Evolutionary conservation across 2,329 filamentous ascomycete species (phyloP).

Genomic region (Fusarium sp.): DNA sequence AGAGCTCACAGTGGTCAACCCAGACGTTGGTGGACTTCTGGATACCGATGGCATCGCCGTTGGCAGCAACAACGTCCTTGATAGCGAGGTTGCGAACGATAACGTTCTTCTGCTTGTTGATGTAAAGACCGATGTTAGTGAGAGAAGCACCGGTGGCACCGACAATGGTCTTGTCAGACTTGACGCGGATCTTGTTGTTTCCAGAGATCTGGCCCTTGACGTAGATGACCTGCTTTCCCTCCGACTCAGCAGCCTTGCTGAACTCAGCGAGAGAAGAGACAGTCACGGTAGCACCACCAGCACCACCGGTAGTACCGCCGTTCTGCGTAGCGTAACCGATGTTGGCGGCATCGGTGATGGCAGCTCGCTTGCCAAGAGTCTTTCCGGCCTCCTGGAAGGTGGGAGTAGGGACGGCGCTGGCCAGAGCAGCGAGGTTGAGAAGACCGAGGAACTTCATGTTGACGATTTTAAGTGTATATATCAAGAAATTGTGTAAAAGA

Average conservation of each 20-base stretch:
- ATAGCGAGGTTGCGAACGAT: conserved; percentile 73
- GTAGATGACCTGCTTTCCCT: conserved; percentile 56
- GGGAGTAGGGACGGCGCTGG: conserved; percentile 48
- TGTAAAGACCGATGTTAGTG: conserved; percentile 62
- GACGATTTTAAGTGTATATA: conserved; percentile 1
- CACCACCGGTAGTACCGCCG: conserved; percentile 61
- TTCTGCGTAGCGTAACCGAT: conserved; percentile 53
- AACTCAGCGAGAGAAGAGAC: conserved; percentile 57
- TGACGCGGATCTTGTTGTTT: conserved; percentile 54
- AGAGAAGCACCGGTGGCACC: conserved; percentile 54
- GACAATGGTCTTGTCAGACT: conserved; percentile 60
- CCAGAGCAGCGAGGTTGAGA: conserved; percentile 48
- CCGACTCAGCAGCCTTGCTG: conserved; percentile 59
- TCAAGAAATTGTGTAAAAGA: neutral
- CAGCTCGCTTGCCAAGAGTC: conserved; percentile 50
- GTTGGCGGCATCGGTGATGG: conserved; percentile 52
- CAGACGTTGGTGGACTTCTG: conserved; percentile 69
- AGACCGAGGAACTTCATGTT: conserved; percentile 51
- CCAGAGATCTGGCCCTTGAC: conserved; percentile 57
- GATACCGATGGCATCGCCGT: conserved; percentile 71
- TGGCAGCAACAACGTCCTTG: conserved; percentile 63
- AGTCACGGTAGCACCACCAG: conserved; percentile 62
- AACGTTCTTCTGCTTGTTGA: conserved; percentile 67
- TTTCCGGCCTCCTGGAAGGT: conserved; percentile 45
- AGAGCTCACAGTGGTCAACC: conserved; percentile 76